phyloP scores from a whole-genome alignment of 306 rosid genomes.

The Cicer chorassanicum region DNA sequence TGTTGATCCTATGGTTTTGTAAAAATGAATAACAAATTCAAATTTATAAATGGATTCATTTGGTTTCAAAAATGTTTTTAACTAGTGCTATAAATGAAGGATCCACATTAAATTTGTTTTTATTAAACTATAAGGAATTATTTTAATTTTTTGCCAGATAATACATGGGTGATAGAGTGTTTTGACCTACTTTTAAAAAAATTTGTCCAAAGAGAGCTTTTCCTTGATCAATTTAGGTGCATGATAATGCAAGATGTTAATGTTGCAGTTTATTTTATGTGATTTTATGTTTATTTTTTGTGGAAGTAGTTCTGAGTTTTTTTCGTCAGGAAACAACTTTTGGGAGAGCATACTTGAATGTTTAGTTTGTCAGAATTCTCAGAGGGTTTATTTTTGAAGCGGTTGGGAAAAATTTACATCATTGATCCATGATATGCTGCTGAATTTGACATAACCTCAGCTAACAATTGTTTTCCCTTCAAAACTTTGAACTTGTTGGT shows the following conservation, averaged over 20 bases:
- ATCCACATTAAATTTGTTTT: background rate
- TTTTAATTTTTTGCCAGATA: background rate
- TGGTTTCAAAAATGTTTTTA: background rate
- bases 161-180: background rate
- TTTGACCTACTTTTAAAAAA: background rate
- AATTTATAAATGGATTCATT: background rate
- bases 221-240: background rate
- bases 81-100: background rate
- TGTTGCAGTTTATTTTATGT: constrained; percentile 29
- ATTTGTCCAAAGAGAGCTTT: background rate
- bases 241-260: background rate
- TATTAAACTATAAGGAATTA: background rate
- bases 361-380: background rate
- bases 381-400: background rate
- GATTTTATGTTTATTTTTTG: background rate
- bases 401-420: background rate
- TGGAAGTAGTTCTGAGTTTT: constrained; percentile 1
- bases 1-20: background rate
- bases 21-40: background rate
- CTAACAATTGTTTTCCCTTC: constrained; percentile 7
- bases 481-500: constrained; percentile 21
- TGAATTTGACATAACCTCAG: constrained; percentile 13
- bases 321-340: background rate
- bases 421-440: background rate
- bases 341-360: constrained; percentile 16